These are phyloP conservation scores for Morella rubra DNA, from an alignment of 306 rosid species.

Conservation along the genomic window DNA sequence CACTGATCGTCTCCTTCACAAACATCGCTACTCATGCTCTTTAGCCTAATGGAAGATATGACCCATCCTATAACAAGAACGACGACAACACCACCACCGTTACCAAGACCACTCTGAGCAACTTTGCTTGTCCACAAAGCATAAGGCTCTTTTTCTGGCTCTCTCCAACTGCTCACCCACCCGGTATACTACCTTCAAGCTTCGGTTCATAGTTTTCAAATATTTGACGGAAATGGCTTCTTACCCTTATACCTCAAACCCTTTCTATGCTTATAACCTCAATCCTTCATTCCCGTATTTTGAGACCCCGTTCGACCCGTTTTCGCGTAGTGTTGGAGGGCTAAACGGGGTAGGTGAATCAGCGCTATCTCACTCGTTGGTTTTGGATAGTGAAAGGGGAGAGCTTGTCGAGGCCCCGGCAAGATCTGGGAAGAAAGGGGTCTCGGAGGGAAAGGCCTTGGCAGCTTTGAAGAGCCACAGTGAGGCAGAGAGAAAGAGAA, in stretches of 20 bases:
- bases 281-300: conserved; percentile 21
- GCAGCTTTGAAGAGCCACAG: conserved; percentile 81
- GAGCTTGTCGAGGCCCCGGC: conserved; percentile 56
- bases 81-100: conserved; percentile 5
- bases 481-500: conserved; percentile 84
- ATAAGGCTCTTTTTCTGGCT: conserved; percentile 67
- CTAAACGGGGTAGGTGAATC: conserved; percentile 34
- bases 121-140: conserved; percentile 30
- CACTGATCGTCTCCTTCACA: conserved; percentile 25
- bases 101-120: conserved; percentile 36
- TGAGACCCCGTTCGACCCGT: conserved; percentile 32
- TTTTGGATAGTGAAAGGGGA: conserved; percentile 53
- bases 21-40: conserved; percentile 18
- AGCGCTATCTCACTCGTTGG: conserved; percentile 41
- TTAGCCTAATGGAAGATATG: conserved; percentile 57
- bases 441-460: conserved; percentile 56
- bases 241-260: conserved; percentile 29
- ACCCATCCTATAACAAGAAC: conserved; percentile 20
- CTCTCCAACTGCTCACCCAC: conserved; percentile 72
- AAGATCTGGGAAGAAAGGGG: conserved; percentile 49
- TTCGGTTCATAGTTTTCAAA: conserved; percentile 31
- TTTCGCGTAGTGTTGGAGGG: conserved; percentile 27
- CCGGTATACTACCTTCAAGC: conserved; percentile 40
- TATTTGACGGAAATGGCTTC: conserved; percentile 36
- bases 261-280: conserved; percentile 26